These are phyloP conservation scores for Ophiorrhiza pumila DNA, from an alignment of 257 asterid species.

Conservation along the genomic window DNA sequence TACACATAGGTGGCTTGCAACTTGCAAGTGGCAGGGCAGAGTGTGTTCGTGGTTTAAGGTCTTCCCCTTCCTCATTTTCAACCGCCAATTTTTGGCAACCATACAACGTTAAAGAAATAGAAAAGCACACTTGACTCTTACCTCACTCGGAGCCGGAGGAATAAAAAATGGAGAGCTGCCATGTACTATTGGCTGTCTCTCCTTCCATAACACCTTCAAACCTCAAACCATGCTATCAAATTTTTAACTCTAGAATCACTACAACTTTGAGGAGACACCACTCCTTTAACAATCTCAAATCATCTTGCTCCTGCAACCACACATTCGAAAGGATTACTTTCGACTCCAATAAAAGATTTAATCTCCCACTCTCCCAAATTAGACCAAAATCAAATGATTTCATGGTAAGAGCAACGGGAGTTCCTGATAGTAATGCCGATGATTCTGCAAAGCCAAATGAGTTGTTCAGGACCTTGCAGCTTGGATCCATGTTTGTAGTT, in stretches of 20 bases:
- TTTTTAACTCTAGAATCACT: slow-evolving; percentile 10
- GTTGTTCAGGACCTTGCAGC: slow-evolving; percentile 37
- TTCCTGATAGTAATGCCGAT: slow-evolving; percentile 34
- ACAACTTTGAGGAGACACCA: slow-evolving; percentile 11
- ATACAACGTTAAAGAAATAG: slow-evolving; percentile 1
- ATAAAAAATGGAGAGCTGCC: slow-evolving; percentile 39
- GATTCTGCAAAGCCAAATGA: slow-evolving; percentile 19
- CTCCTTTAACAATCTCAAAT: slow-evolving; percentile 12
- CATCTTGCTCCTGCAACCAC: neutral
- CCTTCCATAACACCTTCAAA: slow-evolving; percentile 40
- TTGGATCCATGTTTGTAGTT: slow-evolving; percentile 64
- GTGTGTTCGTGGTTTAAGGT: neutral
- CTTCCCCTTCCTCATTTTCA: neutral
- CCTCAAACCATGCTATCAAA: slow-evolving; percentile 23
- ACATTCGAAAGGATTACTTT: neutral
- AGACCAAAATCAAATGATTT: slow-evolving; percentile 17
- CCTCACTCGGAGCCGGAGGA: neutral
- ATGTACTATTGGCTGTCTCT: slow-evolving; percentile 39
- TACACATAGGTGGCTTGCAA: neutral
- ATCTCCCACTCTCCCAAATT: neutral
- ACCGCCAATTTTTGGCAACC: slow-evolving; percentile 3
- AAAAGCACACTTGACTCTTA: neutral
- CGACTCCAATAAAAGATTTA: slow-evolving; percentile 3
- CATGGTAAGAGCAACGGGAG: slow-evolving; percentile 43
- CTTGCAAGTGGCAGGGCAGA: neutral